Evolutionary conservation across 495 filamentous ascomycete genomes (phyloP).

Genomic region (Eremomyces bilateralis): DNA sequence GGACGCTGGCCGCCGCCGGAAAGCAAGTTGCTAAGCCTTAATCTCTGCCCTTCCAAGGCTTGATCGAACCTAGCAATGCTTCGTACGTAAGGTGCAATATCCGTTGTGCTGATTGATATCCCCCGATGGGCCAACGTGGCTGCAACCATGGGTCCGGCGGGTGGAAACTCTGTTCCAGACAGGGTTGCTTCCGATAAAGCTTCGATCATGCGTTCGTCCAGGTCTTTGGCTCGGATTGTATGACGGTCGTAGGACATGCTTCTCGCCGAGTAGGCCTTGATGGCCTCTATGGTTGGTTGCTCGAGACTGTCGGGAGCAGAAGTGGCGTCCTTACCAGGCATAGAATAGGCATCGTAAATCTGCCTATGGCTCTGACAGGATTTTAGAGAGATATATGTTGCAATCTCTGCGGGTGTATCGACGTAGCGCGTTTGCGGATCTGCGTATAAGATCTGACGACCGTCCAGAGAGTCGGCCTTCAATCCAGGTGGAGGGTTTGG

Average conservation of each 20-base stretch:
- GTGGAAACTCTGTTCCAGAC: constrained; percentile 10
- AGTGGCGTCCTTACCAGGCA: no score
- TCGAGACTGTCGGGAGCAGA: no score
- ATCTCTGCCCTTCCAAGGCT: constrained; percentile 40
- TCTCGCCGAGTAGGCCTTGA: no score
- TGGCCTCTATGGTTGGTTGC: constrained; percentile 28
- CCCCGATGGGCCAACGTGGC: constrained; percentile 54
- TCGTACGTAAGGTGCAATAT: constrained; percentile 70
- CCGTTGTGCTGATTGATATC: constrained; percentile 36
- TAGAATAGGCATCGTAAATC: no score
- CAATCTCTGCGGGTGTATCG: not conserved
- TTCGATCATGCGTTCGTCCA: no score
- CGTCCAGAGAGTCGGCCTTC: not conserved
- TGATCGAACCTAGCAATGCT: constrained; percentile 57
- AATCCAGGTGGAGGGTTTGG: constrained; percentile 1
- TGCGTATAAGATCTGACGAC: not conserved
- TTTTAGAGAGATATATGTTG: constrained; percentile 1
- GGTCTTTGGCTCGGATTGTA: no score
- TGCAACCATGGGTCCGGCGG: constrained; percentile 19
- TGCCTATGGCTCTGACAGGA: no score
- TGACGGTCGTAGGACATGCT: no score
- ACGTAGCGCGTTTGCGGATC: not conserved
- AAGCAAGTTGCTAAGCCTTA: constrained; percentile 38
- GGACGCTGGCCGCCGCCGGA: constrained; percentile 27
- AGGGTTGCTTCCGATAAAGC: constrained; percentile 18